Percentiles rank a stretch among this genome's conserved stretches.
These are phyloP conservation scores for Neurospora tetrasperma DNA, from an alignment of 495 filamentous ascomycete genomes.

Conservation along the genomic window DNA sequence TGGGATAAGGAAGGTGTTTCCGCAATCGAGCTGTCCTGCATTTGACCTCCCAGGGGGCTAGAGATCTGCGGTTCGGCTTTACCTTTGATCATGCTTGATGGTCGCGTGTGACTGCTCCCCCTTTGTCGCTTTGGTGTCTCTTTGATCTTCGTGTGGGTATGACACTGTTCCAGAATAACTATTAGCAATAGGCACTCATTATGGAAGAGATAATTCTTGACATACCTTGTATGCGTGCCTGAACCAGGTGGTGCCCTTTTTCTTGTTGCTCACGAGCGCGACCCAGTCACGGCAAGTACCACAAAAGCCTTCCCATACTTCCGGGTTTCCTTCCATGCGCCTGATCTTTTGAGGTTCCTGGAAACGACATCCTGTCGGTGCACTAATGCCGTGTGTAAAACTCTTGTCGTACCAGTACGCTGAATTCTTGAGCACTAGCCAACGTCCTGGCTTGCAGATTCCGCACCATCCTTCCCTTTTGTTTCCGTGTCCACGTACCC, in stretches of 20 bases:
- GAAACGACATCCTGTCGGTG: slow-evolving; percentile 63
- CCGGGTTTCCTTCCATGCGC: slow-evolving; percentile 66
- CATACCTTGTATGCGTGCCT: slow-evolving; percentile 73
- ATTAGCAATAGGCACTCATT: neutral
- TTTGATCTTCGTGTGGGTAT: slow-evolving; percentile 64
- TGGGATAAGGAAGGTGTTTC: neutral
- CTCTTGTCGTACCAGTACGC: slow-evolving; percentile 83
- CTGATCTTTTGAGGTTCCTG: slow-evolving; percentile 60
- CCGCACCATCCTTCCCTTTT: slow-evolving; percentile 81
- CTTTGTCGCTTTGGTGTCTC: slow-evolving; percentile 61
- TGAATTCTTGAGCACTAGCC: slow-evolving; percentile 74
- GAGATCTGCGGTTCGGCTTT: slow-evolving; percentile 31
- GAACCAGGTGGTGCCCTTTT: slow-evolving; percentile 81
- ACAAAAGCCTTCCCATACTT: slow-evolving; percentile 73
- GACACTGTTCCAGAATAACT: slow-evolving; percentile 42
- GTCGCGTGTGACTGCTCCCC: slow-evolving; percentile 46
- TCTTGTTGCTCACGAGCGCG: slow-evolving; percentile 68
- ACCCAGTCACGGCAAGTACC: slow-evolving; percentile 73
- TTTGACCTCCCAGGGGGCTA: neutral
- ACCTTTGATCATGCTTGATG: slow-evolving; percentile 28
- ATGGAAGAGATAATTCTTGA: neutral
- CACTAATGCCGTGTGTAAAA: slow-evolving; percentile 72
- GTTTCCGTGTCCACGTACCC: slow-evolving; percentile 71
- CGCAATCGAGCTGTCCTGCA: neutral
- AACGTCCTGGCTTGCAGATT: slow-evolving; percentile 70